phyloP scores from a whole-genome alignment of 2,329 filamentous ascomycete species.

The Aspergillus uvarum region DNA sequence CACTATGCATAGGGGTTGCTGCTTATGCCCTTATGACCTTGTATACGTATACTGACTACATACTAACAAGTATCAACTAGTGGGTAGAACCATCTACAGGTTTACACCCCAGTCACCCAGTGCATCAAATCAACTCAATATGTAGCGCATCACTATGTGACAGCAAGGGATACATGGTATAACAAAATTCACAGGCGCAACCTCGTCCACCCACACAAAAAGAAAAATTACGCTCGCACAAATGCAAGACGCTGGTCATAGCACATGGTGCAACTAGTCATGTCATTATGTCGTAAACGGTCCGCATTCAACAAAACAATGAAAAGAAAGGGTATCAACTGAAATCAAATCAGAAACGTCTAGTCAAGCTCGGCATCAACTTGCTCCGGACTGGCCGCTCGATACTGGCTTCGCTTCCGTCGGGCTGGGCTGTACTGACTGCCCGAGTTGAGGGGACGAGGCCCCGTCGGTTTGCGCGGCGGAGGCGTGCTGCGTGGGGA shows the following conservation, averaged over 20 bases:
- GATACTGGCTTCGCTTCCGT: constrained; percentile 39
- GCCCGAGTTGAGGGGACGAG: constrained; percentile 45
- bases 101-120: background rate
- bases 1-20: no score
- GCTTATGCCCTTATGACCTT: no score
- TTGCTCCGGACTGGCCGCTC: constrained; percentile 41
- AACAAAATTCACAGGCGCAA: constrained; percentile 4
- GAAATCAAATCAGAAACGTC: constrained; percentile 9
- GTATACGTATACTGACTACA: no score
- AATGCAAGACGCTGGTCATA: constrained; percentile 20
- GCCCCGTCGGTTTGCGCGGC: constrained; percentile 49
- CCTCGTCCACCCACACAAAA: background rate
- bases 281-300: constrained; percentile 19
- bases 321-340: constrained; percentile 13
- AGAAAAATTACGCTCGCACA: constrained; percentile 8
- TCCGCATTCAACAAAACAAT: constrained; percentile 14
- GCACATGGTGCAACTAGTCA: constrained; percentile 5
- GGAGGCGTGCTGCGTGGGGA: constrained; percentile 35
- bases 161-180: constrained; percentile 6
- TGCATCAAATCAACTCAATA: constrained; percentile 6
- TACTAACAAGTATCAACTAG: no score
- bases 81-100: no score
- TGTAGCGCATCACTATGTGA: constrained; percentile 14
- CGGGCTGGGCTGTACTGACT: constrained; percentile 38
- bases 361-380: constrained; percentile 41